Percentiles rank a stretch among this genome's conserved stretches.
These are phyloP conservation scores for Cercospora zeina DNA, from an alignment of 2,329 filamentous ascomycete species.

Conservation along the genomic window DNA sequence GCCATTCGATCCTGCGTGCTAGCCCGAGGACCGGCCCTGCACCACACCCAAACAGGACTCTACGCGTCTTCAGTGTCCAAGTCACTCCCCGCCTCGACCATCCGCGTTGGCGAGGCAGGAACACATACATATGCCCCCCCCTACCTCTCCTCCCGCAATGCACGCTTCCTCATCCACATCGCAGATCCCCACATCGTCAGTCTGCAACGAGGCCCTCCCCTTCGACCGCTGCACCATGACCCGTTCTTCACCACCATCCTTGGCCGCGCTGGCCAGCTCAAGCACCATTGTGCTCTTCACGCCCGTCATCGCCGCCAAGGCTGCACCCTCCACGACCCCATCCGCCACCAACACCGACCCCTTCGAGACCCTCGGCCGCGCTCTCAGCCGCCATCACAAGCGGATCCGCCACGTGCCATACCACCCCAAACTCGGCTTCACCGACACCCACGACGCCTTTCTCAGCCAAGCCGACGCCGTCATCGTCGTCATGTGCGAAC, in stretches of 20 bases:
- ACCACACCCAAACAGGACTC: constrained; percentile 23
- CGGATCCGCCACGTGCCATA: constrained; percentile 72
- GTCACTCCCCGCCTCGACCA: constrained; percentile 14
- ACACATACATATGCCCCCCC: constrained; percentile 19
- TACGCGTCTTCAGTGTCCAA: constrained; percentile 21
- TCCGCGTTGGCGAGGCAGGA: constrained; percentile 3
- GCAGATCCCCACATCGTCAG: constrained; percentile 3
- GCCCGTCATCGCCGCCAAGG: constrained; percentile 38
- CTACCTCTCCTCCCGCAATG: background rate
- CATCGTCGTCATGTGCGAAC: constrained; percentile 59
- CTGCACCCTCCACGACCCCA: constrained; percentile 47
- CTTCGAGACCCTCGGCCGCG: constrained; percentile 69
- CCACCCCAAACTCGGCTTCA: constrained; percentile 63
- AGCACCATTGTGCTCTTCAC: constrained; percentile 50
- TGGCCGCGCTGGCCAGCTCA: constrained; percentile 40
- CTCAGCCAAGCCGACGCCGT: constrained; percentile 61
- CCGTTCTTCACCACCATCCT: constrained; percentile 23
- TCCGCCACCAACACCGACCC: constrained; percentile 57
- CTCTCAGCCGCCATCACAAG: constrained; percentile 60
- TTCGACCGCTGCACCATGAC: constrained; percentile 23
- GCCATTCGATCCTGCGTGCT: constrained; percentile 17
- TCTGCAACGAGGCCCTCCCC: constrained; percentile 7
- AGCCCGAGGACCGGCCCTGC: constrained; percentile 23
- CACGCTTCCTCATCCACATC: constrained; percentile 13
- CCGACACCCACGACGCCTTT: constrained; percentile 62